Percentiles rank a stretch among this genome's conserved stretches.
Evolutionary conservation across 2,329 filamentous ascomycete species (phyloP).

Genomic region (Macrophomina pseudophaseolina): DNA sequence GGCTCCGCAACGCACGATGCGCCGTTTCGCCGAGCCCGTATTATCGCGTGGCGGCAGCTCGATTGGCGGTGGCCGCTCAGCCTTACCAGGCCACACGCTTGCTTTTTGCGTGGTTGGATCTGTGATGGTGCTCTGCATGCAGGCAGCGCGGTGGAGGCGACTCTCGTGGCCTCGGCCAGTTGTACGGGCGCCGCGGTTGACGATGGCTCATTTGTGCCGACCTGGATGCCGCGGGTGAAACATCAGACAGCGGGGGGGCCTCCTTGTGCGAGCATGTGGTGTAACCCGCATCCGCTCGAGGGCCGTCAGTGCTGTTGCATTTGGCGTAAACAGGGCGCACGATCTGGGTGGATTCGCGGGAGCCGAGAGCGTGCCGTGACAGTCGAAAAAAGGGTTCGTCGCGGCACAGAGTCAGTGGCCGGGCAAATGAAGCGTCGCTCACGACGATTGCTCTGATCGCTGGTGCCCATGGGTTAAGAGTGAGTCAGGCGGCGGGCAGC

Average conservation of each 20-base stretch:
- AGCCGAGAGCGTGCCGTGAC: neutral
- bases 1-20: neutral
- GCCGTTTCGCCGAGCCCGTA: conserved; percentile 12
- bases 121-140: conserved; percentile 6
- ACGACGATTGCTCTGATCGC: conserved; percentile 11
- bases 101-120: neutral
- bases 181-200: neutral
- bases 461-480: neutral
- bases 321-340: neutral
- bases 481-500: conserved; percentile 23
- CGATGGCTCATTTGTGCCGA: neutral
- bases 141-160: neutral
- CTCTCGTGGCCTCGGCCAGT: neutral
- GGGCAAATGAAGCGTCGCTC: neutral
- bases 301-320: conserved; percentile 4
- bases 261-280: neutral
- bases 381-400: neutral
- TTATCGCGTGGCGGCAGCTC: conserved; percentile 3
- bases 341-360: conserved; percentile 2
- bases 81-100: conserved; percentile 20
- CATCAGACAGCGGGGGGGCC: conserved; percentile 6
- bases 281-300: conserved; percentile 7
- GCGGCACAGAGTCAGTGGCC: neutral
- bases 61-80: conserved; percentile 13
- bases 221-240: neutral